Evolutionary conservation across 2,329 filamentous ascomycete genomes (phyloP).

Genomic region (Xylaria sp.): DNA sequence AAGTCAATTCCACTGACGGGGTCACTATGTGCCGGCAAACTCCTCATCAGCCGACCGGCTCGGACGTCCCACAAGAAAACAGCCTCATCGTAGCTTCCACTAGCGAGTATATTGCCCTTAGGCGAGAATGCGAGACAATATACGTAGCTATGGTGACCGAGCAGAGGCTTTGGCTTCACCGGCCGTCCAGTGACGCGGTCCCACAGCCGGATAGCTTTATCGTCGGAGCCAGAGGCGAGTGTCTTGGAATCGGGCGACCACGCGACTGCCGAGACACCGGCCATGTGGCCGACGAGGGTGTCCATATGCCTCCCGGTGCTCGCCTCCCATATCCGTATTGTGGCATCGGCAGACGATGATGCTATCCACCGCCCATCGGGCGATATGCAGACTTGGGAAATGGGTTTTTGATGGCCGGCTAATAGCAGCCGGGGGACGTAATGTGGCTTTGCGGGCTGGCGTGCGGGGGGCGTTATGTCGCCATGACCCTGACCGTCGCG

Average conservation of each 20-base stretch:
- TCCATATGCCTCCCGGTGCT: conserved; percentile 81
- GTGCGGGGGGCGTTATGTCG: conserved; percentile 48
- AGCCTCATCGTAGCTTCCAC: conserved; percentile 95
- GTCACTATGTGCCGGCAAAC: conserved; percentile 92
- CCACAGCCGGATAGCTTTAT: conserved; percentile 96
- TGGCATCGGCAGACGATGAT: conserved; percentile 88
- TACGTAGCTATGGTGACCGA: conserved; percentile 95
- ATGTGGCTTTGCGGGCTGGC: conserved; percentile 68
- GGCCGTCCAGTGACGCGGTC: conserved; percentile 73
- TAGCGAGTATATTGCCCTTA: conserved; percentile 96
- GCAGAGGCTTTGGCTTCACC: conserved; percentile 68
- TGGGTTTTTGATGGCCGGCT: conserved; percentile 79
- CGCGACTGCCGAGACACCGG: conserved; percentile 90
- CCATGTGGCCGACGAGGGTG: conserved; percentile 91
- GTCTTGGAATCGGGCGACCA: conserved; percentile 92
- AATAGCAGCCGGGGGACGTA: conserved; percentile 78
- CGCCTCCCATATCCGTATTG: conserved; percentile 91
- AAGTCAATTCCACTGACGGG: conserved; percentile 95
- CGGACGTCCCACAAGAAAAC: conserved; percentile 97
- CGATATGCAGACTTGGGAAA: conserved; percentile 90
- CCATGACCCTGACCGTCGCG: conserved; percentile 32
- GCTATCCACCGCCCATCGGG: conserved; percentile 92
- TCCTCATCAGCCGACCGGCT: conserved; percentile 87
- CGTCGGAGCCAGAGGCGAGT: conserved; percentile 91
- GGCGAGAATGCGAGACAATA: conserved; percentile 96